phyloP scores from a whole-genome alignment of 176 grass and related monocot genomes.

The Saccharum spontaneum region DNA sequence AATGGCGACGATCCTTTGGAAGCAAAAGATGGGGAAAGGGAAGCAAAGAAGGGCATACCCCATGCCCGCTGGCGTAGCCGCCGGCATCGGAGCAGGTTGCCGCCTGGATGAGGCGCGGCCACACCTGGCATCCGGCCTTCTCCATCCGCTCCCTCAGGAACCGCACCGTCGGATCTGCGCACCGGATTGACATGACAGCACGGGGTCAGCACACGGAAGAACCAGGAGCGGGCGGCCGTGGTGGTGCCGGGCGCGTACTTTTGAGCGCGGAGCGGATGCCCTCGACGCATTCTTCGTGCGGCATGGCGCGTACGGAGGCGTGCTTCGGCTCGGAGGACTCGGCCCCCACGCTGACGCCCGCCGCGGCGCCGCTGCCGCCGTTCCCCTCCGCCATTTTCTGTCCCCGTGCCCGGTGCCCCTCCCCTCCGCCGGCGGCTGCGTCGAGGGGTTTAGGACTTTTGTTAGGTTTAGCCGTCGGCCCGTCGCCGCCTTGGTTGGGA shows the following conservation, averaged over 20 bases:
- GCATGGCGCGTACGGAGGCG: constrained; percentile 12
- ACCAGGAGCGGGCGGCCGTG: background rate
- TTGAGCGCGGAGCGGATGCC: constrained; percentile 59
- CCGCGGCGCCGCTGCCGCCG: background rate
- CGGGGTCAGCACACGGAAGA: background rate
- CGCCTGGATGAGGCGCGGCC: constrained; percentile 51
- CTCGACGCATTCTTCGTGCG: constrained; percentile 54
- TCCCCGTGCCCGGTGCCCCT: background rate
- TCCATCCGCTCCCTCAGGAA: constrained; percentile 76
- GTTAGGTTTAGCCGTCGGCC: background rate
- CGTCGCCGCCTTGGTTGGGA: background rate
- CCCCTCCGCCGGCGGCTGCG: constrained; percentile 19
- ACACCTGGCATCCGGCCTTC: constrained; percentile 62
- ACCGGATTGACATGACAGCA: background rate
- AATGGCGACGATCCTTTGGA: constrained; percentile 2
- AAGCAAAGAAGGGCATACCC: constrained; percentile 48
- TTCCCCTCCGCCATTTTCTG: constrained; percentile 34
- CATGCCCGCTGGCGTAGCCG: constrained; percentile 13
- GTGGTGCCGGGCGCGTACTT: constrained; percentile 23
- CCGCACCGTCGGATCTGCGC: constrained; percentile 79
- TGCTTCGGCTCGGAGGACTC: background rate
- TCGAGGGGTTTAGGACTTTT: background rate
- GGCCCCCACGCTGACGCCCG: constrained; percentile 19
- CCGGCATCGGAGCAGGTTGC: constrained; percentile 34
- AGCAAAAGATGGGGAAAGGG: background rate